phyloP scores from a whole-genome alignment of 1,284 basidiomycete species.

The Cystobasidiaceae sp. region DNA sequence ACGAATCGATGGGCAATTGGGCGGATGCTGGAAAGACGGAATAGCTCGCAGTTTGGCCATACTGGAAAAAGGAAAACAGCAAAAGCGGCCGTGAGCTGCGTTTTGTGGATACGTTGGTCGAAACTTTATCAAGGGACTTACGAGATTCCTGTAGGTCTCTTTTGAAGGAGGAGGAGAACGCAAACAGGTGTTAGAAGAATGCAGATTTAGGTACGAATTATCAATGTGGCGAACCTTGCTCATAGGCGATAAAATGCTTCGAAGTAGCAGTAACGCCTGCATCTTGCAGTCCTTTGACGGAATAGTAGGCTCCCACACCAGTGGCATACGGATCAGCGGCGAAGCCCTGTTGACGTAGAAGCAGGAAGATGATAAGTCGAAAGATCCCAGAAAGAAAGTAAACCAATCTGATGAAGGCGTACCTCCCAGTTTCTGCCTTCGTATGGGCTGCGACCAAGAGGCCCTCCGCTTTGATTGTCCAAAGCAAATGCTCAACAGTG shows the following conservation, averaged over 20 bases:
- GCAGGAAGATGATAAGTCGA: conserved; percentile 46
- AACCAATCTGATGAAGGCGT: conserved; percentile 61
- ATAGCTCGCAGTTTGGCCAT: conserved; percentile 1
- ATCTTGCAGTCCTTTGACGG: conserved; percentile 60
- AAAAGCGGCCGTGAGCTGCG: too few species aligned
- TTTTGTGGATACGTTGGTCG: too few species aligned
- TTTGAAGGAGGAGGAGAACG: too few species aligned
- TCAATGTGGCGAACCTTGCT: conserved; percentile 50
- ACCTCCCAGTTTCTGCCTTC: conserved; percentile 49
- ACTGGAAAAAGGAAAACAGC: too few species aligned
- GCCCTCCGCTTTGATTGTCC: too few species aligned
- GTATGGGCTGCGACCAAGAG: conserved; percentile 47
- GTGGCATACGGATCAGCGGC: conserved; percentile 63
- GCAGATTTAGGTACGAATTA: too few species aligned
- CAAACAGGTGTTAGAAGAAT: too few species aligned
- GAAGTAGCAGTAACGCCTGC: conserved; percentile 58
- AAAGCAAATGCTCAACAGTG: conserved; percentile 45
- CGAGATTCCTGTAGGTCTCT: conserved; percentile 33
- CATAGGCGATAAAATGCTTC: conserved; percentile 62
- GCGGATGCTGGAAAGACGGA: conserved; percentile 23
- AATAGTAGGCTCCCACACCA: conserved; percentile 45
- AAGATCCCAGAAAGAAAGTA: not conserved
- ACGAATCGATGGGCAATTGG: conserved; percentile 40
- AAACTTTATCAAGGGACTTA: too few species aligned
- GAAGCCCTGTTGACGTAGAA: conserved; percentile 69